phyloP scores from a whole-genome alignment of 352 stramenopile species.

The Elongisporangium senticosum region DNA sequence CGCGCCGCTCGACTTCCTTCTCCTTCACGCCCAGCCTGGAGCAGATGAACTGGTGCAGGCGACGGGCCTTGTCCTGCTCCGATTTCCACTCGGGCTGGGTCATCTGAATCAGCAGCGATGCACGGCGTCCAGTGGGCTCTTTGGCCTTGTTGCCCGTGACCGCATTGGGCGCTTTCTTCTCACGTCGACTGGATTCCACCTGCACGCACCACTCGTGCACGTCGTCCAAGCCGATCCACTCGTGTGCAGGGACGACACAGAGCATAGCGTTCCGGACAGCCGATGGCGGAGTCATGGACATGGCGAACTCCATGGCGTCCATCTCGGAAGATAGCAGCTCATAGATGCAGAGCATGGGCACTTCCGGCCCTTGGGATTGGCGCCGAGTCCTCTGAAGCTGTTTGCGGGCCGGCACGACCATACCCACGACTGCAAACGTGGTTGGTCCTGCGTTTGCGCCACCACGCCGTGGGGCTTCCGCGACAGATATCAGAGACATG shows the following conservation, averaged over 20 bases:
- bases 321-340: slow-evolving; percentile 35
- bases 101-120: background rate
- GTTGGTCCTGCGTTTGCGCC: background rate
- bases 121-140: slow-evolving; percentile 1
- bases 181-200: slow-evolving; percentile 38
- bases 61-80: slow-evolving; percentile 45
- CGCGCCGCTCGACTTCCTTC: slow-evolving; percentile 24
- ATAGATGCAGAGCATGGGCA: slow-evolving; percentile 51
- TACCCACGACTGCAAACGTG: slow-evolving; percentile 44
- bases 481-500: background rate
- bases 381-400: background rate
- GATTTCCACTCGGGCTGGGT: slow-evolving; percentile 25
- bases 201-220: slow-evolving; percentile 65
- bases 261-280: slow-evolving; percentile 46
- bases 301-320: slow-evolving; percentile 39
- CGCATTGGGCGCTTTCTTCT: slow-evolving; percentile 19
- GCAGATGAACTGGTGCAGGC: slow-evolving; percentile 61
- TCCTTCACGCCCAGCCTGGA: slow-evolving; percentile 34
- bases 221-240: slow-evolving; percentile 51
- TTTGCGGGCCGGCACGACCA: slow-evolving; percentile 48
- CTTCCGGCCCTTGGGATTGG: slow-evolving; percentile 8
- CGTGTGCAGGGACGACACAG: slow-evolving; percentile 40
- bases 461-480: no score
- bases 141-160: slow-evolving; percentile 8
- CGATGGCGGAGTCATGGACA: slow-evolving; percentile 22